Base-by-base conservation (phyloP, 2,329 filamentous ascomycete species). In the Pseudogymnoascus sp. region DNA sequence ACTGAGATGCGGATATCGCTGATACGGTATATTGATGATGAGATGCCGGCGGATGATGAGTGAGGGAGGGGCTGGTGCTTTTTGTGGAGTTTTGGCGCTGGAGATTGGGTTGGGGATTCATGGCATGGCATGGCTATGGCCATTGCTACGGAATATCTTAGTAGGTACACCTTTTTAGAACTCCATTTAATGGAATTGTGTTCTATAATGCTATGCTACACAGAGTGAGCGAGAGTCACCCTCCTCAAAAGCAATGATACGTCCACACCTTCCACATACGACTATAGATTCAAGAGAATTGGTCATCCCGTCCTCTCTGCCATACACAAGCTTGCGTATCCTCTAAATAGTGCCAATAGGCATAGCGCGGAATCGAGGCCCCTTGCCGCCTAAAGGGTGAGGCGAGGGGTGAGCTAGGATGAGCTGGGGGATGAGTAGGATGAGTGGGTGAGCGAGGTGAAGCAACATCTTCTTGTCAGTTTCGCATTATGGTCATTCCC, bases 1-100 rank as follows among this genome's bases (percentile, higher is more conserved):
- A 99, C 94, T 0, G 94, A 99, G 79, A 97, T 99, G 90, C 84
- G 93, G 71, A 88, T 99, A 71, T 90, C 90, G 29, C 77, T 99
- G 69, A 84, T 97, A 70, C 84, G 93, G 69, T 97, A 96, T 73
- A 96, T 99, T 69, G 94, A 99, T 72, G 94, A 99, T 72, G 94
- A 99, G 77, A 85, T 99, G 78, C 94, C 94, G 21, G 92, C 90
- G 7, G 94, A 97, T 74, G 94, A 99, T 72, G 94, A 99, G 72
- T 97, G 80, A 62, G 21, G 37, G 80, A 62, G 21, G 37, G n/a
- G 33, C 27, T 18, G n/a, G n/a, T 55, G 9, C 27, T 18, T 55
- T 52, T 55, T 18, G 15, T 33, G 48, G 48, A 55, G 48, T 55
- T 55, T 55, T 12, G 48, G 48, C 48, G 48, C 48, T 55, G 33